Evolutionary conservation across 805 yeast genomes (phyloP).

Genomic region (Metschnikowia amazonensis): DNA sequence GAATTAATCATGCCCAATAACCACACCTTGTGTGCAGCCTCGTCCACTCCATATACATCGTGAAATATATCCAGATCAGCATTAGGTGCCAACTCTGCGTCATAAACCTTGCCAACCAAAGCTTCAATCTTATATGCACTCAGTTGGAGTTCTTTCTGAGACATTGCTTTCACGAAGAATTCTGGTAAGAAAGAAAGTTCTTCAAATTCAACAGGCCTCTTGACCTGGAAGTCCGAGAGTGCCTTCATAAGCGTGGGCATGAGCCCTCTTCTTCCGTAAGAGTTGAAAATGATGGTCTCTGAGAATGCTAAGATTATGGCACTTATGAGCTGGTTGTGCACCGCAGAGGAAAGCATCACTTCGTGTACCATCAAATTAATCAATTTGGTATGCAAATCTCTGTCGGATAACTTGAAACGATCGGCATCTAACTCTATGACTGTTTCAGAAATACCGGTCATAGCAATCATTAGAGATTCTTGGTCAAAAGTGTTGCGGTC

Average conservation of each 20-base stretch:
- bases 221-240: slow-evolving; percentile 43
- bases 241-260: slow-evolving; percentile 54
- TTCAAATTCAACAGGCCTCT: slow-evolving; percentile 33
- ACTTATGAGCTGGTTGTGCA: slow-evolving; percentile 24
- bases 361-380: slow-evolving; percentile 49
- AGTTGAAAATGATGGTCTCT: slow-evolving; percentile 41
- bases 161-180: slow-evolving; percentile 44
- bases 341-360: slow-evolving; percentile 36
- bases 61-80: slow-evolving; percentile 35
- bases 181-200: slow-evolving; percentile 48
- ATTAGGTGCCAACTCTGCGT: slow-evolving; percentile 34
- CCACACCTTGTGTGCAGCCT: slow-evolving; percentile 49
- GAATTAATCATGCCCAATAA: slow-evolving; percentile 46
- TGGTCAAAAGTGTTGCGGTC: slow-evolving; percentile 2
- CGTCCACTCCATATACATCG: slow-evolving; percentile 54
- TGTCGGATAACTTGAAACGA: slow-evolving; percentile 62
- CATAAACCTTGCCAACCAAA: slow-evolving; percentile 51
- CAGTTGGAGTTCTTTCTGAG: slow-evolving; percentile 50
- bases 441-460: slow-evolving; percentile 38
- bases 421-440: slow-evolving; percentile 60
- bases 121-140: slow-evolving; percentile 59
- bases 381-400: slow-evolving; percentile 54
- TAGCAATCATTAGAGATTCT: slow-evolving; percentile 8
- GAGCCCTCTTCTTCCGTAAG: slow-evolving; percentile 64
- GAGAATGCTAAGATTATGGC: slow-evolving; percentile 33